Evolutionary conservation across 164 flowering plant species (phyloP).

Genomic region (Magnolia changhungtana): DNA sequence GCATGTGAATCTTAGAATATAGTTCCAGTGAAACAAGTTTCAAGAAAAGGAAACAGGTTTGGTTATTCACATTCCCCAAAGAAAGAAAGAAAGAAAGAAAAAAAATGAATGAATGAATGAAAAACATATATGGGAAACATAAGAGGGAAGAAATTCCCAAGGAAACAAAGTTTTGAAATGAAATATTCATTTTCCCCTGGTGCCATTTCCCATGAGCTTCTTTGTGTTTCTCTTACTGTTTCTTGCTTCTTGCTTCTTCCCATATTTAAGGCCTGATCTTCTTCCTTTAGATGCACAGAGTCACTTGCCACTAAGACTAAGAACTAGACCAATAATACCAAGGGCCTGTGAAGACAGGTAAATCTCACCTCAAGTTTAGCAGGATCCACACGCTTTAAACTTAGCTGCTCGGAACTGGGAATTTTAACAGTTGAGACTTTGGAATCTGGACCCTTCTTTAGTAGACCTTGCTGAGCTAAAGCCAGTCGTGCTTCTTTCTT

Average conservation of each 20-base stretch:
- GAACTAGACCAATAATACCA: not conserved
- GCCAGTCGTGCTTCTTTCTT: constrained; percentile 59
- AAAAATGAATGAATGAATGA: not conserved
- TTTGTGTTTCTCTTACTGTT: no score
- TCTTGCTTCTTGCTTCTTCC: not conserved
- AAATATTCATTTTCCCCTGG: not conserved
- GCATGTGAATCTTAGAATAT: not conserved
- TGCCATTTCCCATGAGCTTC: not conserved
- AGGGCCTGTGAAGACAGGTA: not conserved
- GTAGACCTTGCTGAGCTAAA: constrained; percentile 59
- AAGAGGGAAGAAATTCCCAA: not conserved
- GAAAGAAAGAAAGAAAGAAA: not conserved
- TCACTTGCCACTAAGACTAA: not conserved
- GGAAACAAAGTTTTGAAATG: not conserved
- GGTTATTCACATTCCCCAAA: not conserved
- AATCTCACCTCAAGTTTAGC: constrained; percentile 66
- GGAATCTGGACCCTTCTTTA: constrained; percentile 38
- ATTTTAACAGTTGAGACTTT: constrained; percentile 35
- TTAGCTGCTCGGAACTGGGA: constrained; percentile 67
- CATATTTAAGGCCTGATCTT: not conserved
- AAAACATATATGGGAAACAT: no score
- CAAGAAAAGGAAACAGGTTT: not conserved
- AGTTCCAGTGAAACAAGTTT: no score
- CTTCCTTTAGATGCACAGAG: not conserved
- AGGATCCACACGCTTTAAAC: constrained; percentile 66